Base-by-base conservation (phyloP, 148 eudicot species). In the Beta vulgaris region DNA sequence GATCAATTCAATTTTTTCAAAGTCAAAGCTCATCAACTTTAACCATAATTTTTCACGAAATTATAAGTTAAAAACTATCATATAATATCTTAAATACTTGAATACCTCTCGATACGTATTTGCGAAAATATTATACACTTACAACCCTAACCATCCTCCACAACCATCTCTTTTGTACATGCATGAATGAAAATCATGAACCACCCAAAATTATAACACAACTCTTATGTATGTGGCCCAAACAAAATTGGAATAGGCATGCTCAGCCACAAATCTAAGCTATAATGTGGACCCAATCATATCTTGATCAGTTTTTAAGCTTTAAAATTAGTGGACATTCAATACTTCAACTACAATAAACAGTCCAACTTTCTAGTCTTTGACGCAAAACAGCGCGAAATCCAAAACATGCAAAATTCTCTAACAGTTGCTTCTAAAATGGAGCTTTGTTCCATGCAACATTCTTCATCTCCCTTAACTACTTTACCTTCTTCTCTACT, bases 261-360 rank as follows among this genome's bases (percentile, higher is more conserved):
- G 13, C 77, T 44, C 32, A 31, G 32, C 78, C 80, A 77, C 80
- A 68, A 32, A 46, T 25, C 0, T 23, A 1, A 15, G 44, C 46
- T 68, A 7, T 14, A 16, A 4, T 39, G 63, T 61, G 70, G 70
- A 11, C 70, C 75, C 34, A 49, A 69, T 43, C 69, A 77, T 69
- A 77, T 77, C 74, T 60, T 69, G 59, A 77, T 43, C 29, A 31
- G 55, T 51, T 40, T 34, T 55, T 28, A 67, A 71, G 26, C 58
- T 48, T 31, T 23, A 7, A 29, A 44, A 69, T 16, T 29, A 5
- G 18, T 16, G 25, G 34, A 14, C 16, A 61, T 35, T 15, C n/a
- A 61, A 25, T 29, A 61, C 7, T 55, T 9, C 26, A 55, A 55
- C 37, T 32, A 21, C 26, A 8, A n/a, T n/a, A n/a, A n/a, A 7